These are phyloP conservation scores for Cardiosporidium cionae DNA, from an alignment of 169 alveolate genomes.

Conservation along the genomic window DNA sequence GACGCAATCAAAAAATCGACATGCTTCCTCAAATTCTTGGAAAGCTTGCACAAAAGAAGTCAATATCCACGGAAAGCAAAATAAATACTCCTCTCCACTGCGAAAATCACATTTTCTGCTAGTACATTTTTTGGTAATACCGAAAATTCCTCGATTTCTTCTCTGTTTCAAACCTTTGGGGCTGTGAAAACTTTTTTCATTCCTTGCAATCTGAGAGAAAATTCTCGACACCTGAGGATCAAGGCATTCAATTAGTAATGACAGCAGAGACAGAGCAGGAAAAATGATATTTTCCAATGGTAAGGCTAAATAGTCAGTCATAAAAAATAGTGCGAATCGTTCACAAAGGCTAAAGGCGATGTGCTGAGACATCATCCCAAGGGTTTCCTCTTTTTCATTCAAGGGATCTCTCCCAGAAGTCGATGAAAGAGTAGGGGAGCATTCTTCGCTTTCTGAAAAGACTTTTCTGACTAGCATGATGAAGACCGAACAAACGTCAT, in stretches of 20 bases:
- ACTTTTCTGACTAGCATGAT: not conserved
- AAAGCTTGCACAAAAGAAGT: not conserved
- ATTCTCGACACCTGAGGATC: not conserved
- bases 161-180: not conserved
- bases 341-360: not conserved
- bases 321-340: not conserved
- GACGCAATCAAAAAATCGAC: not conserved
- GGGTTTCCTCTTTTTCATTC: not conserved
- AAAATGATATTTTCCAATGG: not conserved
- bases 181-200: not conserved
- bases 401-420: not conserved
- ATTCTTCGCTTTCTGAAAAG: no score
- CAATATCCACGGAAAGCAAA: not conserved
- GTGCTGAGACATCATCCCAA: not conserved
- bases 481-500: not conserved
- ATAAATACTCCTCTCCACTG: not conserved
- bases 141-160: not conserved
- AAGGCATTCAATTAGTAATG: not conserved
- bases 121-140: no score
- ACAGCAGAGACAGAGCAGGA: not conserved
- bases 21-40: not conserved
- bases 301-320: not conserved
- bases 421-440: not conserved
- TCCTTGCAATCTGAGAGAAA: not conserved
- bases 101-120: no score